These are phyloP conservation scores for Phytophthora chlamydospora DNA, from an alignment of 352 stramenopile genomes.

Conservation along the genomic window DNA sequence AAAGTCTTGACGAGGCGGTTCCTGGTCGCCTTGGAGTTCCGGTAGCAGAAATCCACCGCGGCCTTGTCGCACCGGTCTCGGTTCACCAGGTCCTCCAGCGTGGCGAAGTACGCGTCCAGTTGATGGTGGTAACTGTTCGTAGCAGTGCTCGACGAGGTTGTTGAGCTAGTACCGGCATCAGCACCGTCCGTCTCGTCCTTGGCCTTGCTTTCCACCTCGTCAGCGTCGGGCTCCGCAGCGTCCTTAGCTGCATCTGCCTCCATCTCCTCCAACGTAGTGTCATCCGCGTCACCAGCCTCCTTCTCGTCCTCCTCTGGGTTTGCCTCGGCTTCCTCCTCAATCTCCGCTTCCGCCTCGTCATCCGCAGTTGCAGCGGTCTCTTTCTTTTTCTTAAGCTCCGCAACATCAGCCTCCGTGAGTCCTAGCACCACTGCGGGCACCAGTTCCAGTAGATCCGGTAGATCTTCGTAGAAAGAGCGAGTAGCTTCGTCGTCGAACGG, in stretches of 20 bases:
- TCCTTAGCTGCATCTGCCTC: slow-evolving; percentile 27
- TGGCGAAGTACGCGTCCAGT: slow-evolving; percentile 91
- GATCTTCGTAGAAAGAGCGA: slow-evolving; percentile 96
- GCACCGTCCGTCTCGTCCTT: slow-evolving; percentile 16
- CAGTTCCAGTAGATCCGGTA: slow-evolving; percentile 95
- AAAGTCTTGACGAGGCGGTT: slow-evolving; percentile 93
- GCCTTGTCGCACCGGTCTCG: slow-evolving; percentile 96
- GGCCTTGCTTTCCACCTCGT: slow-evolving; percentile 35
- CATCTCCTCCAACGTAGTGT: slow-evolving; percentile 17
- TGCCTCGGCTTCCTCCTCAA: slow-evolving; percentile 43
- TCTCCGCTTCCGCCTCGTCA: slow-evolving; percentile 46
- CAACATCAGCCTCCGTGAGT: slow-evolving; percentile 87
- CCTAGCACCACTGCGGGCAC: slow-evolving; percentile 95
- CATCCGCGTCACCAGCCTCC: slow-evolving; percentile 30
- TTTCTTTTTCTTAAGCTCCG: slow-evolving; percentile 88
- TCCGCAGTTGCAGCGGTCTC: slow-evolving; percentile 46
- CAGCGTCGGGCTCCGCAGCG: slow-evolving; percentile 1
- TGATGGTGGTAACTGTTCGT: slow-evolving; percentile 91
- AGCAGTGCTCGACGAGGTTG: slow-evolving; percentile 9
- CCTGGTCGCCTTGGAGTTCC: slow-evolving; percentile 94
- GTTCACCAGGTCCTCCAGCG: slow-evolving; percentile 94
- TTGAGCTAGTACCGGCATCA: slow-evolving; percentile 4
- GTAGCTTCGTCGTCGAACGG: slow-evolving; percentile 97
- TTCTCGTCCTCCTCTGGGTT: slow-evolving; percentile 47
- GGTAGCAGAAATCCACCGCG: slow-evolving; percentile 96